phyloP scores from a whole-genome alignment of 23 red algal genomes.

The Gracilaria gracilis region DNA sequence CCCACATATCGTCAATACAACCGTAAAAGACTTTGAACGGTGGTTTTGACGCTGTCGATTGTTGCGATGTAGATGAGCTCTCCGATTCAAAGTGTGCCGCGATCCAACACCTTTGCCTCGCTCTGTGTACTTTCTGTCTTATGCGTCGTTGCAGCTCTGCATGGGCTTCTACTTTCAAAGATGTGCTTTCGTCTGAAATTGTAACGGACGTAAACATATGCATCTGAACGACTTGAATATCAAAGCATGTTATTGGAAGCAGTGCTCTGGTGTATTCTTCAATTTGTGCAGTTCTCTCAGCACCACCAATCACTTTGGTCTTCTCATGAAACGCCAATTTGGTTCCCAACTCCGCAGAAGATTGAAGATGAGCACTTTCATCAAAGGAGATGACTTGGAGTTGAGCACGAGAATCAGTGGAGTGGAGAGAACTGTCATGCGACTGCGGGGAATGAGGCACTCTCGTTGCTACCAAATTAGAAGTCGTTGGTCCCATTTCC shows the following conservation, averaged over 20 bases:
- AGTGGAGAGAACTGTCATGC: too few species aligned
- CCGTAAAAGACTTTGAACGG: not conserved
- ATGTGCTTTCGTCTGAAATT: not conserved
- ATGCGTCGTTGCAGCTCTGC: not conserved
- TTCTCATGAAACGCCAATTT: not conserved
- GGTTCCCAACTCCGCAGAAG: not conserved
- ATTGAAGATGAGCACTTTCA: not conserved
- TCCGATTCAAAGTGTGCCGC: constrained; percentile 10
- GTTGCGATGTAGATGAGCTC: not conserved
- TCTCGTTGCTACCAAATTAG: too few species aligned
- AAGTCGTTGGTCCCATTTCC: too few species aligned
- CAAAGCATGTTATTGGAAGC: not conserved
- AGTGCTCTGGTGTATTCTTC: not conserved
- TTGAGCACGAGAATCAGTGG: too few species aligned
- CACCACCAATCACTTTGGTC: not conserved
- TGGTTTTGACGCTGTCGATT: not conserved
- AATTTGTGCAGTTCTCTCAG: not conserved
- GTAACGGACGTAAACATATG: not conserved
- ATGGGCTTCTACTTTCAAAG: not conserved
- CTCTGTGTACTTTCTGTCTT: not conserved
- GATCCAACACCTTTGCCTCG: constrained; percentile 4
- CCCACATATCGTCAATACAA: not conserved
- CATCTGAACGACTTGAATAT: not conserved
- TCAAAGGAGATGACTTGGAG: too few species aligned
- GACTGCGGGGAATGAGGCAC: too few species aligned